Percentiles rank a stretch among this genome's conserved stretches.
These are phyloP conservation scores for Cucumis cinereus DNA, from an alignment of 306 rosid genomes.

Conservation along the genomic window DNA sequence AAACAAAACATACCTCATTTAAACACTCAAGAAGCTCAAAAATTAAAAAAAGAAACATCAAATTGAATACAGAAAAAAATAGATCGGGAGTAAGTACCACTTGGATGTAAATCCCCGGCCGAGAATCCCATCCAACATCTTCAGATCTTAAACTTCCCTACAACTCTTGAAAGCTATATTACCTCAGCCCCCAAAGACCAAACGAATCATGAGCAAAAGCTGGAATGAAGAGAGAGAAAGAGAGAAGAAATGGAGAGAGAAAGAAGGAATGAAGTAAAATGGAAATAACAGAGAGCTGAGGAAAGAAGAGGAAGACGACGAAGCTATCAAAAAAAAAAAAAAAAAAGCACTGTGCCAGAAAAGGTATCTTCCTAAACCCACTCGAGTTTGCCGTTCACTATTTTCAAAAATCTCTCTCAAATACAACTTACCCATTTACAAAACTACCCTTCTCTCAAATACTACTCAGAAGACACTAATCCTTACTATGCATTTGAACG, in stretches of 20 bases:
- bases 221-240: neutral
- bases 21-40: neutral
- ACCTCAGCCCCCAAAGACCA: constrained; percentile 16
- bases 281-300: neutral
- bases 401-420: neutral
- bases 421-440: constrained; percentile 19
- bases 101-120: constrained; percentile 76
- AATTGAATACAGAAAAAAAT: neutral
- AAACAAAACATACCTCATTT: neutral
- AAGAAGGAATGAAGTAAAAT: neutral
- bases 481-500: constrained; percentile 5
- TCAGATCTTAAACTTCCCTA: constrained; percentile 13
- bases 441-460: constrained; percentile 26
- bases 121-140: constrained; percentile 77
- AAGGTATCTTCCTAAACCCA: constrained; percentile 11
- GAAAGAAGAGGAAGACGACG: constrained; percentile 16
- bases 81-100: constrained; percentile 44
- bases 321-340: neutral
- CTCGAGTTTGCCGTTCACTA: constrained; percentile 12
- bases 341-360: neutral
- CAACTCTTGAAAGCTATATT: constrained; percentile 12
- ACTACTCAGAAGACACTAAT: neutral
- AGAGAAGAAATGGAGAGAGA: constrained; percentile 12
- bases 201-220: constrained; percentile 16
- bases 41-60: neutral